phyloP scores from a whole-genome alignment of 192 early-diverging fungal genomes.

The Coemansia sp. region DNA sequence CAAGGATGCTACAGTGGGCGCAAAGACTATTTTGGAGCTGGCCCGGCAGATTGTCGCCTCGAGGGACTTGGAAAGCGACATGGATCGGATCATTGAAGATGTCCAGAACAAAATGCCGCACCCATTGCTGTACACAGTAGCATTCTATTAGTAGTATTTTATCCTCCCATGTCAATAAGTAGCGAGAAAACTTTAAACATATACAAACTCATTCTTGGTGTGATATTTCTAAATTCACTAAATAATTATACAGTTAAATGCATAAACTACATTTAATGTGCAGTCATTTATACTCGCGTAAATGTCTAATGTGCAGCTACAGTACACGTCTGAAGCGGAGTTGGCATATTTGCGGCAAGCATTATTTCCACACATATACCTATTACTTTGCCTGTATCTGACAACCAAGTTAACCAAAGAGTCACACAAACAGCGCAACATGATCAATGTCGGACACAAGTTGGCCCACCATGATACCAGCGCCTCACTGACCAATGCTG shows the following conservation, averaged over 20 bases:
- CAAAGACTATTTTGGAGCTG: conserved; percentile 78
- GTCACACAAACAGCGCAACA: conserved; percentile 36
- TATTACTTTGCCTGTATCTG: conserved; percentile 39
- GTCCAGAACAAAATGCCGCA: conserved; percentile 64
- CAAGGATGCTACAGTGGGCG: conserved; percentile 81
- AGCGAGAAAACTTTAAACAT: not conserved
- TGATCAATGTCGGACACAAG: conserved; percentile 31
- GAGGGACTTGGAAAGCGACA: conserved; percentile 80
- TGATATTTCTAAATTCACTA: not conserved
- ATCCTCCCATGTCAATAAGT: not conserved
- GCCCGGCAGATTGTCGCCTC: conserved; percentile 61
- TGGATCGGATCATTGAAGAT: conserved; percentile 75
- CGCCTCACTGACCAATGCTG: conserved; percentile 9
- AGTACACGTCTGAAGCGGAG: conserved; percentile 11
- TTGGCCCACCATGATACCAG: conserved; percentile 13
- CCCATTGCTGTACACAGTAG: conserved; percentile 62
- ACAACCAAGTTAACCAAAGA: conserved; percentile 45
- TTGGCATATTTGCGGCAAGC: conserved; percentile 18
- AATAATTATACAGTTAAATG: not conserved
- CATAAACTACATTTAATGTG: not conserved
- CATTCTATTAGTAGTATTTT: conserved; percentile 56
- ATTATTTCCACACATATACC: conserved; percentile 17
- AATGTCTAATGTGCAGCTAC: not conserved
- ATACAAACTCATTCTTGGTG: not conserved
- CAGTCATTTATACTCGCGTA: not conserved